Evolutionary conservation across 2,329 filamentous ascomycete species (phyloP), one percentile per base, ranked within the genome.

Genomic region (Phaeoacremonium minimum): DNA sequence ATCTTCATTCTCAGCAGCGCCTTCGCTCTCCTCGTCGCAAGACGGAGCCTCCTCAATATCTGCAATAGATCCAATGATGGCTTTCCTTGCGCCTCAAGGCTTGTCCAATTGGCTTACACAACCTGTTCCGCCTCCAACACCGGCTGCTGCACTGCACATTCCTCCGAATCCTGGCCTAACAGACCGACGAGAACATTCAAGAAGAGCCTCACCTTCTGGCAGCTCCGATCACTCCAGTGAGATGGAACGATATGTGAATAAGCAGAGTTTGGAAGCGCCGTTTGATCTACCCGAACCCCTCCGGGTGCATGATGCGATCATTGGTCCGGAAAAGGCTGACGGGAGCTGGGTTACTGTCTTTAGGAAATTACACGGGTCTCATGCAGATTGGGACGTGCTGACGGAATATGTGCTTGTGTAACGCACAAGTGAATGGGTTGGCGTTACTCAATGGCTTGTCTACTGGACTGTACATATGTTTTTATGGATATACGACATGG

Each of bases 321-420:
- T 58, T 28, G 52, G 52, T 13, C 43, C 46, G 4, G 51, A 56
- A 28, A 50, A 48, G 36, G 55, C 50, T 29, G 51, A 55, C 17
- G 55, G 55, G 18, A 56, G 44, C 36, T 55, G 52, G 49, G 48
- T 57, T 12, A 53, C 50, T 38, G 45, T 56, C 37, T 56, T 58
- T 20, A 42, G 52, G 31, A 57, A 56, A 38, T 38, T 52, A 13
- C 38, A 48, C 4, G 56, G 55, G 7, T 30, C 49, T 15, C 38
- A 50, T n/a, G 45, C 37, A 7, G 48, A 50, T n/a, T 58, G 56
- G 56, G 50, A 55, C 40, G 46, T 56, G 12, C 36, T 46, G 30
- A 48, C 42, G 12, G 50, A 57, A 38, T 54, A 49, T 41, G 46
- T 56, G 16, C 9, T 26, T 9, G 22, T n/a, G 22, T 26, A n/a